These are phyloP conservation scores for Penicillium tannophilum DNA, from an alignment of 495 filamentous ascomycete genomes.

Conservation along the genomic window DNA sequence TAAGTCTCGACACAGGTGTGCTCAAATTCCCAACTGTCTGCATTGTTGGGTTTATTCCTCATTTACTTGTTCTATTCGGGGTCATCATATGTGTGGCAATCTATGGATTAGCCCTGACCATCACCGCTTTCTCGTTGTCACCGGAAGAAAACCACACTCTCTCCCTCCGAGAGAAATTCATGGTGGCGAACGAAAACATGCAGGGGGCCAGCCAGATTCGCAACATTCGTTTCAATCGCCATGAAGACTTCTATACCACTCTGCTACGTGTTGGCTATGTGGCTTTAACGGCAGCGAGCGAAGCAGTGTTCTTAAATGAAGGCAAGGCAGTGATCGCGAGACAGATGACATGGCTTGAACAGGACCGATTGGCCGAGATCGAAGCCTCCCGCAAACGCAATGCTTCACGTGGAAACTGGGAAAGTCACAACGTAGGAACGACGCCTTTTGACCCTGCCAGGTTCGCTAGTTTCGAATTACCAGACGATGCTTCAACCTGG, in stretches of 20 bases:
- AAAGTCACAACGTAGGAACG: slow-evolving; percentile 29
- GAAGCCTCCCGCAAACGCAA: slow-evolving; percentile 40
- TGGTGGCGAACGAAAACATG: slow-evolving; percentile 78
- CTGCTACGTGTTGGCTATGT: slow-evolving; percentile 83
- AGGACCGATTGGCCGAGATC: slow-evolving; percentile 70
- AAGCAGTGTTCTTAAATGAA: slow-evolving; percentile 95
- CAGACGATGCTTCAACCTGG: slow-evolving; percentile 36
- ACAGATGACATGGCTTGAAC: slow-evolving; percentile 89
- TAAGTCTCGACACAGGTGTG: slow-evolving; percentile 47
- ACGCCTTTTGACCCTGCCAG: slow-evolving; percentile 34
- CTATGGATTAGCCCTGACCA: slow-evolving; percentile 71
- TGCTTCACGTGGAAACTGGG: slow-evolving; percentile 25
- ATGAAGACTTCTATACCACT: slow-evolving; percentile 94
- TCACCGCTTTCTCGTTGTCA: slow-evolving; percentile 74
- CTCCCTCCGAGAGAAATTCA: slow-evolving; percentile 58
- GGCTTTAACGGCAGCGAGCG: slow-evolving; percentile 86
- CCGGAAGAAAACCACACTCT: slow-evolving; percentile 33
- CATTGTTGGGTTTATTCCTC: slow-evolving; percentile 92
- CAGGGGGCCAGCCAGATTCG: slow-evolving; percentile 86
- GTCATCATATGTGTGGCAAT: slow-evolving; percentile 74
- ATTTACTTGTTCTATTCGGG: slow-evolving; percentile 78
- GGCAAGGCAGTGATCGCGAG: slow-evolving; percentile 73
- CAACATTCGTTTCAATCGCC: slow-evolving; percentile 72
- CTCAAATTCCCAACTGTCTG: slow-evolving; percentile 91
- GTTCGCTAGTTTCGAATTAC: slow-evolving; percentile 37